phyloP scores from a whole-genome alignment of 1,139 yeast species.

The Candida gigantensis region DNA sequence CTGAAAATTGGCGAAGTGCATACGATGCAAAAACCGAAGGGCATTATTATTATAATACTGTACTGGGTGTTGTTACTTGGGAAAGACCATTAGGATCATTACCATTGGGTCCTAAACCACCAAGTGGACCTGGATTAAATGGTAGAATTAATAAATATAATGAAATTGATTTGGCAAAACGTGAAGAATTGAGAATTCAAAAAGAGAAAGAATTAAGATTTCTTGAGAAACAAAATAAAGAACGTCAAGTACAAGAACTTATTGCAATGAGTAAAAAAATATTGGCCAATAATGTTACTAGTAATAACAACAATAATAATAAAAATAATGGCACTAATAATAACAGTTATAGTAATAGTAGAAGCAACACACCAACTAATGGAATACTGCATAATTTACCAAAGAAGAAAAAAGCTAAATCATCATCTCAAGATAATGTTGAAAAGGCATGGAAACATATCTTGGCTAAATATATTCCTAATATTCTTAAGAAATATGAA shows the following conservation, averaged over 20 bases:
- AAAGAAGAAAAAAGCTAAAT: too few species aligned
- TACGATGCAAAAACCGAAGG: constrained; percentile 40
- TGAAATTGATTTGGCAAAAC: constrained; percentile 25
- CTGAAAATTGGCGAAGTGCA: constrained; percentile 58
- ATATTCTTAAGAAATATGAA: constrained; percentile 68
- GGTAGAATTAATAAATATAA: constrained; percentile 15
- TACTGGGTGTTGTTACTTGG: constrained; percentile 55
- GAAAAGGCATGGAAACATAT: constrained; percentile 57
- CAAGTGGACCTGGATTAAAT: constrained; percentile 26
- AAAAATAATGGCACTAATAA: constrained; percentile 10
- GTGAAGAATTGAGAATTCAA: constrained; percentile 39
- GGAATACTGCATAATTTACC: neutral
- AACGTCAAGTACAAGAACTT: constrained; percentile 37
- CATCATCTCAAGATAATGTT: constrained; percentile 9
- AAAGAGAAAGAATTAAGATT: constrained; percentile 35
- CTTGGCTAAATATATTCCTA: constrained; percentile 81
- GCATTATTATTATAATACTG: constrained; percentile 57
- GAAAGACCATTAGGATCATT: constrained; percentile 44
- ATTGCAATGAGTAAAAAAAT: constrained; percentile 31
- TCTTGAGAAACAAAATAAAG: constrained; percentile 32
- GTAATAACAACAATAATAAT: constrained; percentile 13
- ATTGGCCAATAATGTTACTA: neutral
- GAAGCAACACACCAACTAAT: constrained; percentile 7
- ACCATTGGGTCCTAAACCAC: constrained; percentile 20
- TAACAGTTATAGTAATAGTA: constrained; percentile 13